Evolutionary conservation across 2,329 filamentous ascomycete species (phyloP).

Genomic region (Xylariaceae sp.): DNA sequence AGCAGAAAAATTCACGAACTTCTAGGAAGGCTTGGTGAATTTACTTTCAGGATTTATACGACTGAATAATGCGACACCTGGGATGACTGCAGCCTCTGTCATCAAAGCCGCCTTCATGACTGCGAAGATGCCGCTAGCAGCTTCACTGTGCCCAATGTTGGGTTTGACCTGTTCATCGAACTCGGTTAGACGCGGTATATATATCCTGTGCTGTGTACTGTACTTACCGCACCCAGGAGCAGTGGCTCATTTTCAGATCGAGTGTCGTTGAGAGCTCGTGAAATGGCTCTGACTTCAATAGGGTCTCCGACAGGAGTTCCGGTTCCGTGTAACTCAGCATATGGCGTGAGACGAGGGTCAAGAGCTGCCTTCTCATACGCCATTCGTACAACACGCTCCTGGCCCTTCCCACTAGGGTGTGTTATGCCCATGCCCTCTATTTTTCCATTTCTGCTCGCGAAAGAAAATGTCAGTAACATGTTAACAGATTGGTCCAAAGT

Average conservation of each 20-base stretch:
- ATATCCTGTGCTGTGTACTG: too few relatives aligned
- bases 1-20: slow-evolving; percentile 3
- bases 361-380: slow-evolving; percentile 34
- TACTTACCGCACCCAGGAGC: slow-evolving; percentile 23
- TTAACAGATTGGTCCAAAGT: background rate
- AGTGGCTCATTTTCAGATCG: slow-evolving; percentile 19
- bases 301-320: slow-evolving; percentile 28
- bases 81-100: slow-evolving; percentile 29
- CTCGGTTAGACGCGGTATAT: background rate
- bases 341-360: slow-evolving; percentile 32
- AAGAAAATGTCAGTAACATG: too few relatives aligned
- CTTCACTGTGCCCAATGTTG: slow-evolving; percentile 38
- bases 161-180: slow-evolving; percentile 26
- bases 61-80: slow-evolving; percentile 24
- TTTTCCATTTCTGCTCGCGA: slow-evolving; percentile 34
- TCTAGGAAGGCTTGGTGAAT: slow-evolving; percentile 4
- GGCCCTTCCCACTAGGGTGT: slow-evolving; percentile 35
- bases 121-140: slow-evolving; percentile 33
- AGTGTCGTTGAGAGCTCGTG: slow-evolving; percentile 23
- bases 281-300: slow-evolving; percentile 25
- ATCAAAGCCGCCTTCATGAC: slow-evolving; percentile 34
- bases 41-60: slow-evolving; percentile 35
- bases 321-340: slow-evolving; percentile 36
- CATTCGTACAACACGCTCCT: slow-evolving; percentile 32
- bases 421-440: slow-evolving; percentile 41